Base-by-base conservation (phyloP, 1,284 basidiomycete species). In the Ganoderma leucocontextum region DNA sequence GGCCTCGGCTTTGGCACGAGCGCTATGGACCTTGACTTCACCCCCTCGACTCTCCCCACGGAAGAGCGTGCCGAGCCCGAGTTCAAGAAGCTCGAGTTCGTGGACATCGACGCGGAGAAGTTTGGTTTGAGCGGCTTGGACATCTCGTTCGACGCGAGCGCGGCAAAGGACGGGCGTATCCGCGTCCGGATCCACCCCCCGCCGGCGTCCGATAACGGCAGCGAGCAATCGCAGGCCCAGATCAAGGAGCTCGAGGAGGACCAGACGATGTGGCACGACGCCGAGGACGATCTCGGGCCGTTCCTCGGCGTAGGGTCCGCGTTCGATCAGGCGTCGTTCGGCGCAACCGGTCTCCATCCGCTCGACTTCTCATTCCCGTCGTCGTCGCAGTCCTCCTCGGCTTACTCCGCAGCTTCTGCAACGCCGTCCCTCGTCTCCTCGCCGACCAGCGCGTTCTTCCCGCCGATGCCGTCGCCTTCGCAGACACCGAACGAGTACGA, bases 131-230 rank as follows among this genome's bases (percentile, higher is more conserved):
- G 85, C 67, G 87, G 85, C 59, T 80, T 93, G 64, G 88, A 91
- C 73, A 89, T 94, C 76, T 91, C 90, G 55, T 92, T 93, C 74
- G 91, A 92, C 71, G 82, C 90, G 49, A 83, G 82, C 44, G 81
- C 88, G 47, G 82, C 85, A 58, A 86, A 90, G 72, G 86, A 91
- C 75, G 89, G 91, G 67, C 91, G 88, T 80, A 90, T 92, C 73
- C 89, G 89, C 67, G 91, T 93, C 53, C 85, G 88, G 70, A 91
- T 93, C 72, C 89, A 92, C 76, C 81, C 83, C 13, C 85, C 70
- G 29, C 7, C 70, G 44, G 69, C 69, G 9, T 72, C 69, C 19
- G 71, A 72, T 12, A 65, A 60, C 64, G 71, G 68, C 66, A 71
- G 60, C 70, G 70, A 72, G 71, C 41, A 80, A 22, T 7, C 44